Evolutionary conservation across 208 protist genomes (phyloP), one percentile per base, ranked within the genome.

Genomic region (Chromosphaera perkinsii): DNA sequence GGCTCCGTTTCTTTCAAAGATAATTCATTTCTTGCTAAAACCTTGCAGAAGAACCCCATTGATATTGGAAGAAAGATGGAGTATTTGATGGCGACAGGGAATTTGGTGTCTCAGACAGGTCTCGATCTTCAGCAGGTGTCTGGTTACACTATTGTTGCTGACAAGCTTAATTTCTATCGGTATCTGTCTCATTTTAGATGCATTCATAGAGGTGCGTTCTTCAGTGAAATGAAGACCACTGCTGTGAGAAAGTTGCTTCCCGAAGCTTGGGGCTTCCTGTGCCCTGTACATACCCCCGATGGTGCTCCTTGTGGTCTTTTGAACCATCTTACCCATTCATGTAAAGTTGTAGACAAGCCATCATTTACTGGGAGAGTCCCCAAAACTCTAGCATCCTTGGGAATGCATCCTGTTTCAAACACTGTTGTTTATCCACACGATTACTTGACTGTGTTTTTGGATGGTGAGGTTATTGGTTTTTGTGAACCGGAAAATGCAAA

Each of bases 251-350:
- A 95, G 78, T 94, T 99, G 68, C 89, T 94, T 35, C 96, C 95
- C 37, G 96, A 99, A 80, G 84, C 88, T 2, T 99, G 93, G 87
- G 97, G 92, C 14, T 99, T 99, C 82, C 79, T 99, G 37, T 99
- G 98, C 84, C 96, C 97, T 77, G 97, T 99, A 36, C 96, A 99
- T 86, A 99, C 96, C 33, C 98, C 98, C 48, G 98, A 99, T 87
- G 98, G 98, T 66, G 88, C 90, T 43, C 95, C 96, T 71, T 99
- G 98, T 80, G 98, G 98, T 76, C 88, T 99, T 29, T 77, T 99
- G 31, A 99, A 98, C 74, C 96, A 99, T 79, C 78, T 99, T 10
- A 89, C 92, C 54, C 67, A 90, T 39, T 40, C 43, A 2, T 82
- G 80, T 57, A 32, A 65, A 31, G 72, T 80, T 26, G 27, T 22